A percentile compares a stretch with the other conserved stretches of the same genome.
Conservation (phyloP, 345 rosid species). For the Eucalyptus decipiens region DNA sequence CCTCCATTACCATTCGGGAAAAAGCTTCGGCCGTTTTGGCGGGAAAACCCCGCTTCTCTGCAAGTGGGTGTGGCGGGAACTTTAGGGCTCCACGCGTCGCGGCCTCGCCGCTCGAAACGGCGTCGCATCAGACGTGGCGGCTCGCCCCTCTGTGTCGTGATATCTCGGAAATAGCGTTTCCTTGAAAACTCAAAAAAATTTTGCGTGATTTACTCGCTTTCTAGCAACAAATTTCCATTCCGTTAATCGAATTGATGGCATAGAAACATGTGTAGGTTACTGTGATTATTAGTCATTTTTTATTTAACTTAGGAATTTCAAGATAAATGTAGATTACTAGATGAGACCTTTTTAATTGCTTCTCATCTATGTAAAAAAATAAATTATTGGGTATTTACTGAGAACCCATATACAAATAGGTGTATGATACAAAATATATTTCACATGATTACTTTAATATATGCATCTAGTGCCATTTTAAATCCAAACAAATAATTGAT, state of each 20-base stretch:
- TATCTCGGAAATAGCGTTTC: background rate
- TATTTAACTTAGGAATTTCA: background rate
- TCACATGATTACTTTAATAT: background rate
- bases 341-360: rapidly evolving
- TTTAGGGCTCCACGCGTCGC: background rate
- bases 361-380: rapidly evolving
- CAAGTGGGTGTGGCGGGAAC: background rate
- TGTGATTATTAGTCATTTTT: background rate
- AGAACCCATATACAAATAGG: background rate
- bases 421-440: background rate
- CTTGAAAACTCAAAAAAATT: background rate
- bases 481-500: background rate
- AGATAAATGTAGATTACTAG: rapidly evolving
- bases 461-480: rapidly evolving
- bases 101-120: background rate
- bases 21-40: background rate
- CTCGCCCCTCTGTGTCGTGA: background rate
- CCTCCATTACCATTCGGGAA: background rate
- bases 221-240: background rate
- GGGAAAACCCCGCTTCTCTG: background rate
- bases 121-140: background rate
- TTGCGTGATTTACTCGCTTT: background rate
- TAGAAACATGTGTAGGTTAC: background rate
- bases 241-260: background rate
- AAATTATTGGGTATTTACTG: background rate